phyloP scores from a whole-genome alignment of 2,329 filamentous ascomycete species.

The Aspergillus aculeatinus region DNA sequence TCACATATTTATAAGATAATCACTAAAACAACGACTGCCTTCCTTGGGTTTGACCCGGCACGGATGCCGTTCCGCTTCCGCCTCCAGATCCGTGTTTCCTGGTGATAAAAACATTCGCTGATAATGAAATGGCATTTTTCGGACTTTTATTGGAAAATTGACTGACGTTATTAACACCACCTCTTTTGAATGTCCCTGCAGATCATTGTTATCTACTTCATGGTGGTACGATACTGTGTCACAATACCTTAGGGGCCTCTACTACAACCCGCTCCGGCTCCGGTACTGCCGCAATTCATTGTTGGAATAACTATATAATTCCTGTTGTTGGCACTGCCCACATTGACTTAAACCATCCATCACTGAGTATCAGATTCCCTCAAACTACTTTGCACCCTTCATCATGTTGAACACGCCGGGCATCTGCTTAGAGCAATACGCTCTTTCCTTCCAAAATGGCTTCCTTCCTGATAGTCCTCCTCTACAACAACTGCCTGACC shows the following conservation, averaged over 20 bases:
- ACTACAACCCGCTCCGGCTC: neutral
- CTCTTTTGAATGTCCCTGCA: neutral
- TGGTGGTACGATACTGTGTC: neutral
- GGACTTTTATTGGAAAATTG: neutral
- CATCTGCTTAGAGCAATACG: conserved; percentile 64
- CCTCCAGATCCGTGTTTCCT: conserved; percentile 13
- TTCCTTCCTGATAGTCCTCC: conserved; percentile 79
- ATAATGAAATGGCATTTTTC: neutral
- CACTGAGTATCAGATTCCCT: neutral
- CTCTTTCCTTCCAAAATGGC: conserved; percentile 60
- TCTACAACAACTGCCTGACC: conserved; percentile 70
- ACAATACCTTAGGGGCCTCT: neutral
- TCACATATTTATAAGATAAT: neutral
- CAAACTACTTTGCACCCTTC: neutral
- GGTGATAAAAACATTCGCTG: neutral
- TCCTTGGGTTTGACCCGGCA: neutral
- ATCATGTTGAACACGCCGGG: conserved; percentile 28
- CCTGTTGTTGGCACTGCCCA: neutral
- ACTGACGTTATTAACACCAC: neutral
- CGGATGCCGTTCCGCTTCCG: conserved; percentile 28
- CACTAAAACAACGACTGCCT: neutral
- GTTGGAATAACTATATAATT: neutral
- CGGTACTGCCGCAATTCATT: neutral
- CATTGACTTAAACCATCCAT: neutral
- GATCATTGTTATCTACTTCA: neutral